These are phyloP conservation scores for Trichosporon asahii DNA, from an alignment of 1,284 basidiomycete species.

Conservation along the genomic window DNA sequence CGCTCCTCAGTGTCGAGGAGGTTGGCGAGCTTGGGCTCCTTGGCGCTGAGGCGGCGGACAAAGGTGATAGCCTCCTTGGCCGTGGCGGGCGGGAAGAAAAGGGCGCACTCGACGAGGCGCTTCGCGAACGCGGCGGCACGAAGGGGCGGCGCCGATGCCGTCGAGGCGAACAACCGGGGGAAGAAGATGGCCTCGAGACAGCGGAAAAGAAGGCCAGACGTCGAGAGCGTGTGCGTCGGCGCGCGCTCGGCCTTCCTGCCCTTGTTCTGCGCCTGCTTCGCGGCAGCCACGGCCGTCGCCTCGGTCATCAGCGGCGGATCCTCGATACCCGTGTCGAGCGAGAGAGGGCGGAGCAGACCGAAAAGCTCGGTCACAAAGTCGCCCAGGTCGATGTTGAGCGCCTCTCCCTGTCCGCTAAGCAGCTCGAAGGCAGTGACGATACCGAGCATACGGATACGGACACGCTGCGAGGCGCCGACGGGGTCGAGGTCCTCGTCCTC, in stretches of 20 bases:
- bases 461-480: constrained; percentile 46
- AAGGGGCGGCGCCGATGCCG: constrained; percentile 63
- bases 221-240: constrained; percentile 38
- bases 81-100: constrained; percentile 71
- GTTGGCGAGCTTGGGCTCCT: constrained; percentile 75
- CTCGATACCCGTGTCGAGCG: constrained; percentile 55
- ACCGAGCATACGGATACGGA: constrained; percentile 72
- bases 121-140: constrained; percentile 88
- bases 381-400: constrained; percentile 88
- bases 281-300: constrained; percentile 26
- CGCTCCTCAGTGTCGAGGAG: constrained; percentile 83
- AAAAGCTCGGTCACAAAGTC: constrained; percentile 71
- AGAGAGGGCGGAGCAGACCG: constrained; percentile 54
- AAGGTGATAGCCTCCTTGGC: constrained; percentile 69
- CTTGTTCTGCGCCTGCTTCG: constrained; percentile 17
- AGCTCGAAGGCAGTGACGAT: constrained; percentile 96
- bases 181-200: constrained; percentile 75
- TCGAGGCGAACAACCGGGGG: constrained; percentile 59
- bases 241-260: constrained; percentile 21
- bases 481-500: constrained; percentile 41
- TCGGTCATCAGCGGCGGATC: constrained; percentile 46
- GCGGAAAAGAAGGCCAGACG: constrained; percentile 73
- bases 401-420: constrained; percentile 95
- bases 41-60: constrained; percentile 65
- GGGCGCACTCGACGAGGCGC: constrained; percentile 71